Evolutionary conservation across 805 yeast species (phyloP).

Genomic region (Ogataea saltuana): DNA sequence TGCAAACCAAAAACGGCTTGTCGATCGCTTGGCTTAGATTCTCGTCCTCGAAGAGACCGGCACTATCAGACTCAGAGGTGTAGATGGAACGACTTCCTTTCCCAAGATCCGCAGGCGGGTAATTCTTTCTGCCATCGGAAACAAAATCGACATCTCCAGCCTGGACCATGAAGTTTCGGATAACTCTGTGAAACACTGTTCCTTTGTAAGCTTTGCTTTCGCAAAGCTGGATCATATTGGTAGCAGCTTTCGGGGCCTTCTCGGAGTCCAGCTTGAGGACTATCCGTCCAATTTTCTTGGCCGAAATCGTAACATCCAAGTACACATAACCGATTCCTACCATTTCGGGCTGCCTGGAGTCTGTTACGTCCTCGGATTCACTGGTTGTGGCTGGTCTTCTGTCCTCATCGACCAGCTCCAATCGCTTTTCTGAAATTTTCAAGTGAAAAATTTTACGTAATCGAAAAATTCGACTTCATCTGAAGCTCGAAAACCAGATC

Average conservation of each 20-base stretch:
- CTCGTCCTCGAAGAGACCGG: slow-evolving; percentile 56
- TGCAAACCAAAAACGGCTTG: slow-evolving; percentile 53
- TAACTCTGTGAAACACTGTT: slow-evolving; percentile 59
- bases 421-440: too few species aligned
- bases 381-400: too few species aligned
- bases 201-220: slow-evolving; percentile 41
- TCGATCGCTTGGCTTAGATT: slow-evolving; percentile 46
- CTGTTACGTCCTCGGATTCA: too few species aligned
- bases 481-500: too few species aligned
- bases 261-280: slow-evolving; percentile 53
- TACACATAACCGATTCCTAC: slow-evolving; percentile 29
- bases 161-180: slow-evolving; percentile 71
- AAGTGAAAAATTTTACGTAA: slow-evolving; percentile 9
- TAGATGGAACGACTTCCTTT: slow-evolving; percentile 49
- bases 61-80: slow-evolving; percentile 27
- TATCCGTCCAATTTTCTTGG: slow-evolving; percentile 52
- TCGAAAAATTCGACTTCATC: too few species aligned
- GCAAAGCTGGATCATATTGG: slow-evolving; percentile 53
- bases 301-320: slow-evolving; percentile 55
- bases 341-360: too few species aligned
- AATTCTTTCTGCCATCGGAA: slow-evolving; percentile 10
- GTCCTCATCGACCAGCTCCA: too few species aligned
- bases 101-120: slow-evolving; percentile 37
- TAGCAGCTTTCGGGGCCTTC: slow-evolving; percentile 57
- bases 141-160: slow-evolving; percentile 57